Evolutionary conservation across 257 asterid genomes (phyloP), one percentile per base, ranked within the genome.

Genomic region (Capsicum chinense): DNA sequence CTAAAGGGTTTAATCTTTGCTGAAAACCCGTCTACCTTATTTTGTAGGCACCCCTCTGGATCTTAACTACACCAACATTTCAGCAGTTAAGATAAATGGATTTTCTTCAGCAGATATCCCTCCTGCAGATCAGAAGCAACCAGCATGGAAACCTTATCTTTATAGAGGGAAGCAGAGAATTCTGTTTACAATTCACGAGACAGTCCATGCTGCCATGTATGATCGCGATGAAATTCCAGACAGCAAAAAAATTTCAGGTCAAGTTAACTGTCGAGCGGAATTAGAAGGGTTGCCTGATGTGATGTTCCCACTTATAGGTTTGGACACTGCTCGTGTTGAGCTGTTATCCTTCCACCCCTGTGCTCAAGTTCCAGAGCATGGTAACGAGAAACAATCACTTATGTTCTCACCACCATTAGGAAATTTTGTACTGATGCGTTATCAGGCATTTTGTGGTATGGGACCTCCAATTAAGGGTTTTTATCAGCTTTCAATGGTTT

Each of bases 71-170:
- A 86, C 97, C 35, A 95, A 94, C 85, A 91, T 94, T 84, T 87
- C 93, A 56, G 94, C 98, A 48, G 91, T 94, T 85, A 92, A 90
- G 91, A 89, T 85, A 37, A 87, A 91, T 57, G 99, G 99, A 48
- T 95, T 95, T 91, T 92, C 98, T 54, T 85, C 93, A 60, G 89
- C 93, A 70, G 99, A 95, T 85, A 83, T 87, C 83, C 99, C 99
- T 86, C 97, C 98, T 73, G 87, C 92, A 83, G 99, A 94, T 59
- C 90, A 94, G 85, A 93, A 91, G 89, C 99, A 94, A 89, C 99
- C 98, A 52, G 97, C 98, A 66, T 95, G 99, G 99, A 95, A 95
- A 89, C 99, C 99, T 86, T 95, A 93, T 88, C 98, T 95, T 85
- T 92, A 92, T 89, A 89, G 88, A 84, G 99, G 99, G 85, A 95